These are phyloP conservation scores for Chlamydomonas sp. DNA, from an alignment of 139 green algal species.

Conservation along the genomic window DNA sequence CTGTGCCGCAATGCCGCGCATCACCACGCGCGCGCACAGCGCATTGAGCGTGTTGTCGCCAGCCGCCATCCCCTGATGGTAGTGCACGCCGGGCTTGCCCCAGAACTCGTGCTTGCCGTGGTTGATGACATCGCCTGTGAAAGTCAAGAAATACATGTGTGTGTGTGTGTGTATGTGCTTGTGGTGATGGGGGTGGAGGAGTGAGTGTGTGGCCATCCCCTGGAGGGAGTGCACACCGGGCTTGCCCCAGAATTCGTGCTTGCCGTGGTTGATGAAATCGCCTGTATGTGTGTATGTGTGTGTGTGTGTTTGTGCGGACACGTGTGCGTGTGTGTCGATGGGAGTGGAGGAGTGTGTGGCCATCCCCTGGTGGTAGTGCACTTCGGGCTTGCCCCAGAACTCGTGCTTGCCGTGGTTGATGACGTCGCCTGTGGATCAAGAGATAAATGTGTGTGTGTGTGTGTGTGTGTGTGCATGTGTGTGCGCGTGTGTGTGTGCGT, in stretches of 20 bases:
- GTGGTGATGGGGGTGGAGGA: too few relatives aligned
- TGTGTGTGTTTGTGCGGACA: too few relatives aligned
- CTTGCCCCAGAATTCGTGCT: slow-evolving; percentile 54
- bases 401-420: slow-evolving; percentile 58
- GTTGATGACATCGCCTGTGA: slow-evolving; percentile 47
- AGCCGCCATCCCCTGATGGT: slow-evolving; percentile 50
- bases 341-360: neutral
- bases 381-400: slow-evolving; percentile 44
- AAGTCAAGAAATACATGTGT: neutral
- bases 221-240: slow-evolving; percentile 48
- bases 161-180: too few relatives aligned
- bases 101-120: slow-evolving; percentile 61
- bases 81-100: slow-evolving; percentile 46
- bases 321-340: neutral
- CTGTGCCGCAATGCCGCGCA: slow-evolving; percentile 31
- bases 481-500: too few relatives aligned
- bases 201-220: too few relatives aligned
- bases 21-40: slow-evolving; percentile 40
- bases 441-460: too few relatives aligned
- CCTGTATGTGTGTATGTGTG: slow-evolving; percentile 14
- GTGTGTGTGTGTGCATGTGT: too few relatives aligned
- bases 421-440: slow-evolving; percentile 40
- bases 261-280: slow-evolving; percentile 53
- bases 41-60: slow-evolving; percentile 64
- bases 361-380: slow-evolving; percentile 50